Conservation (phyloP, 2,329 filamentous ascomycete genomes). For the Pseudogymnoascus sp. region DNA sequence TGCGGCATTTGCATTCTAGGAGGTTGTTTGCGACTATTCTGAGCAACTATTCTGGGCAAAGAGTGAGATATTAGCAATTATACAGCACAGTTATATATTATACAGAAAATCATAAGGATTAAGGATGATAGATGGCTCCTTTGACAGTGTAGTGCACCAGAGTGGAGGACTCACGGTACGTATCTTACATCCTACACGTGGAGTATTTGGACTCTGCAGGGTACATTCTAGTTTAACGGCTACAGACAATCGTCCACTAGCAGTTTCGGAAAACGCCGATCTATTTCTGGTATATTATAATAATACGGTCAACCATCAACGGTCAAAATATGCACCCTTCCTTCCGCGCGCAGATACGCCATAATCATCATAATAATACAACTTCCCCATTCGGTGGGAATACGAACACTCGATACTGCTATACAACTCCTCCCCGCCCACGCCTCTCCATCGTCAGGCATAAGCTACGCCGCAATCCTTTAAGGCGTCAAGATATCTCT, state of each 20-base stretch:
- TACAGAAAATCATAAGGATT: not conserved
- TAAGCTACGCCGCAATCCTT: conserved; percentile 1
- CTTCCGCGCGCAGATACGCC: not conserved
- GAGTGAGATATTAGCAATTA: not conserved
- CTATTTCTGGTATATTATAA: conserved; percentile 4
- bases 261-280: not conserved
- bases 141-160: too few relatives aligned
- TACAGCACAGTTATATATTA: not conserved
- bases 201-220: not conserved
- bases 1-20: not conserved
- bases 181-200: not conserved
- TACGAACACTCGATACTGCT: not conserved
- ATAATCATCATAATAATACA: conserved; percentile 7
- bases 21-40: not conserved
- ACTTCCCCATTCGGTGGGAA: conserved; percentile 4
- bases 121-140: not conserved
- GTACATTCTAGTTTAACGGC: conserved; percentile 4
- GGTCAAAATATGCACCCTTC: conserved; percentile 6
- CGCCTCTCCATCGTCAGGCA: not conserved
- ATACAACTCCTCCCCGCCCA: not conserved
- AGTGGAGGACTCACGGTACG: not conserved
- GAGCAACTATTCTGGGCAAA: not conserved
- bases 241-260: not conserved
- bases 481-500: not conserved
- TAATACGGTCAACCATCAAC: not conserved